Evolutionary conservation across 768 basidiomycete species (phyloP).

Genomic region (Guyanaporus albipodus): DNA sequence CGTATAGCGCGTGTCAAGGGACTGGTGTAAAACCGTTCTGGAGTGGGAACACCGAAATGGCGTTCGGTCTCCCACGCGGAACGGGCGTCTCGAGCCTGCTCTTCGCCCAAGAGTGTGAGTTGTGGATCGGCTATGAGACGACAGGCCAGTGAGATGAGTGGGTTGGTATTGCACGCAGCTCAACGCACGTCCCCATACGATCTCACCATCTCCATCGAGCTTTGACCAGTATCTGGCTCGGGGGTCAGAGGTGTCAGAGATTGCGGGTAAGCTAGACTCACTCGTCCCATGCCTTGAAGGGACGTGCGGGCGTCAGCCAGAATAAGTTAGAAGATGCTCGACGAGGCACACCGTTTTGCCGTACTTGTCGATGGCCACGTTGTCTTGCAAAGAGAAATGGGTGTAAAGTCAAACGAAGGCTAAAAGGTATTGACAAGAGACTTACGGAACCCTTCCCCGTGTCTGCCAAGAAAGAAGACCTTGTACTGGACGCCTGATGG

Average conservation of each 20-base stretch:
- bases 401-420: too few species aligned
- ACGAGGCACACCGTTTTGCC: slow-evolving; percentile 38
- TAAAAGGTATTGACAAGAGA: too few species aligned
- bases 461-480: slow-evolving; percentile 60
- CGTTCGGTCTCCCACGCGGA: slow-evolving; percentile 2
- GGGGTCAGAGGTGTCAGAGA: neutral
- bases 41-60: neutral
- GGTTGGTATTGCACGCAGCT: neutral
- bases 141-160: neutral
- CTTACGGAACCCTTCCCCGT: slow-evolving; percentile 44
- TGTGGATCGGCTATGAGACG: slow-evolving; percentile 33
- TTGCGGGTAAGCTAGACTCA: neutral
- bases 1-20: slow-evolving; percentile 55
- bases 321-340: neutral
- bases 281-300: slow-evolving; percentile 5
- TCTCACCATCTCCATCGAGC: slow-evolving; percentile 44
- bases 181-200: slow-evolving; percentile 61
- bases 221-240: slow-evolving; percentile 43
- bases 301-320: neutral
- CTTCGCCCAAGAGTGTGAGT: slow-evolving; percentile 51
- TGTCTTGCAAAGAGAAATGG: slow-evolving; percentile 49
- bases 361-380: slow-evolving; percentile 57
- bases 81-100: slow-evolving; percentile 41
- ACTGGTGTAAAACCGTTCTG: slow-evolving; percentile 20
- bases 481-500: slow-evolving; percentile 35